These are phyloP conservation scores for Polytrichum commune DNA, from an alignment of 225 moss, liverwort and hornwort genomes.

Conservation along the genomic window DNA sequence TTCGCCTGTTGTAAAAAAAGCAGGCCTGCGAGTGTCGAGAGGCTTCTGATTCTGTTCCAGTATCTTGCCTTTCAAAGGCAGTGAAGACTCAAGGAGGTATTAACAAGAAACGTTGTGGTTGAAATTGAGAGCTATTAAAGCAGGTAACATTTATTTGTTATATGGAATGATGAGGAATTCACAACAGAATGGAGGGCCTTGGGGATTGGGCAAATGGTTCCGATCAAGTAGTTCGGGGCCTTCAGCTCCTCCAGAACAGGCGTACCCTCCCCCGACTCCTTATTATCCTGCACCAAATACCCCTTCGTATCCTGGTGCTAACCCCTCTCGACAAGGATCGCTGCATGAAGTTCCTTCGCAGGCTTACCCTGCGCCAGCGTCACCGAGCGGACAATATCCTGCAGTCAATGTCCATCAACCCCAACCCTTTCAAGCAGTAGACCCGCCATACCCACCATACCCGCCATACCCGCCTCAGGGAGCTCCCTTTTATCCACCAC, in stretches of 20 bases:
- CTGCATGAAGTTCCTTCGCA: constrained; percentile 6
- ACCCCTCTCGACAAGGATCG: constrained; percentile 8
- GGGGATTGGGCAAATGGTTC: constrained; percentile 25
- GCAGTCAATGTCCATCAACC: background rate
- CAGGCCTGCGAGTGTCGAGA: too few species aligned
- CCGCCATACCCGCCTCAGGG: background rate
- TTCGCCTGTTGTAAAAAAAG: too few species aligned
- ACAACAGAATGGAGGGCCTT: constrained; percentile 20
- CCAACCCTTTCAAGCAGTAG: constrained; percentile 1
- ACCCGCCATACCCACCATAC: background rate
- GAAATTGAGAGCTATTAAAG: background rate
- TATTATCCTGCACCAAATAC: background rate
- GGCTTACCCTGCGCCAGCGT: constrained; percentile 22
- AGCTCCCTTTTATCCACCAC: constrained; percentile 15
- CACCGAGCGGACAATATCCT: constrained; percentile 4
- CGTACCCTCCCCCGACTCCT: constrained; percentile 19
- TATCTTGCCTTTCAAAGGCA: too few species aligned
- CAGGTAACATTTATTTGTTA: background rate
- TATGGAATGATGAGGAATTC: constrained; percentile 26
- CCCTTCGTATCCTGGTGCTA: background rate
- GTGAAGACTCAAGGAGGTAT: too few species aligned
- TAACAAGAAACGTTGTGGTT: too few species aligned
- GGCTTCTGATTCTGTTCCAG: too few species aligned
- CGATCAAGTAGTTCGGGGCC: background rate
- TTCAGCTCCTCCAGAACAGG: constrained; percentile 22